phyloP scores from a whole-genome alignment of 1,139 yeast genomes.

The Zhuliangozyma parablackwelliae region DNA sequence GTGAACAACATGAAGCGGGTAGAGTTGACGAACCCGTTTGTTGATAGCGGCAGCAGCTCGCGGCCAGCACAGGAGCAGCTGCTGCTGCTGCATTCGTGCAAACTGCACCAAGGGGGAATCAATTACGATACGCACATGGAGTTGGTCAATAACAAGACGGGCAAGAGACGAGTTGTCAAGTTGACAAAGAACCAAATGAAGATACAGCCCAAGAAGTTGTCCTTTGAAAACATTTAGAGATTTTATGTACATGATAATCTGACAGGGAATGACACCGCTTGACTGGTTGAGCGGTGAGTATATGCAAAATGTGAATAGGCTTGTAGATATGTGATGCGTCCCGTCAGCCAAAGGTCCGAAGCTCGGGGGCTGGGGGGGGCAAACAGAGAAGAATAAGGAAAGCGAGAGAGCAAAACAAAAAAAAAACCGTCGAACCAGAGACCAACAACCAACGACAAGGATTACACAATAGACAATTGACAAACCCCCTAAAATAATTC shows the following conservation, averaged over 20 bases:
- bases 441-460: too few relatives aligned
- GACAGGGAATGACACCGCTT: too few relatives aligned
- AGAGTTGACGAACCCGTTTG: slow-evolving; percentile 10
- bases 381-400: too few relatives aligned
- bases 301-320: too few relatives aligned
- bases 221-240: slow-evolving; percentile 9
- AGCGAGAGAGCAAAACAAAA: too few relatives aligned
- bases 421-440: too few relatives aligned
- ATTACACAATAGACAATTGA: too few relatives aligned
- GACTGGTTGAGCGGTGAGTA: too few relatives aligned
- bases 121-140: slow-evolving; percentile 40
- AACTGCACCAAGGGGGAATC: slow-evolving; percentile 7
- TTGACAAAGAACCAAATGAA: slow-evolving; percentile 31
- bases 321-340: too few relatives aligned
- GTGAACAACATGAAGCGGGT: slow-evolving; percentile 6
- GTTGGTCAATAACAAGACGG: slow-evolving; percentile 34
- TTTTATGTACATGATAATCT: slow-evolving; percentile 15
- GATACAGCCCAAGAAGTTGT: slow-evolving; percentile 38
- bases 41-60: slow-evolving; percentile 3
- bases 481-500: too few relatives aligned
- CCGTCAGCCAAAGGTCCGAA: too few relatives aligned
- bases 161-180: slow-evolving; percentile 30
- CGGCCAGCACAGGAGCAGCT: not conserved
- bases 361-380: too few relatives aligned
- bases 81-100: not conserved